phyloP scores from a whole-genome alignment of 2,329 filamentous ascomycete genomes.

The Bipolaris oryzae region DNA sequence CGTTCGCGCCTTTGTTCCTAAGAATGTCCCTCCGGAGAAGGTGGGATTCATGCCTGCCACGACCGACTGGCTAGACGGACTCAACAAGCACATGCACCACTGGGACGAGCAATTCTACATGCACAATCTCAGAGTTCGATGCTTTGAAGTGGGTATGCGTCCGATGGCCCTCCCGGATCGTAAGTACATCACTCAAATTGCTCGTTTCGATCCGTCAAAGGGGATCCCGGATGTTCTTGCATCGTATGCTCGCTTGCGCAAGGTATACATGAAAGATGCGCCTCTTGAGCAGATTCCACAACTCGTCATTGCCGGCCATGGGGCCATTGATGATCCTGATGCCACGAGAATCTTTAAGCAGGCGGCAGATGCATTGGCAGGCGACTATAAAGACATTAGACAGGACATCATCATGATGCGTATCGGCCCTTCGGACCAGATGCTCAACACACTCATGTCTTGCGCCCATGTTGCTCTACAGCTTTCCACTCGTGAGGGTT shows the following conservation, averaged over 20 bases:
- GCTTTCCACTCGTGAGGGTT: slow-evolving; percentile 80
- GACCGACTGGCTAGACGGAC: slow-evolving; percentile 82
- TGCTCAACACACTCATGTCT: slow-evolving; percentile 76
- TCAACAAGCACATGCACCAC: slow-evolving; percentile 75
- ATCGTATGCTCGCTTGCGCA: slow-evolving; percentile 74
- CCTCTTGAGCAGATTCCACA: slow-evolving; percentile 65
- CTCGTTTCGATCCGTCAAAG: slow-evolving; percentile 83
- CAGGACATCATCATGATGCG: slow-evolving; percentile 75
- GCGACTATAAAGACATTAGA: slow-evolving; percentile 55
- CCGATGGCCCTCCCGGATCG: slow-evolving; percentile 64
- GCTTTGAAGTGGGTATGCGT: slow-evolving; percentile 65
- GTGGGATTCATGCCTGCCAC: slow-evolving; percentile 80
- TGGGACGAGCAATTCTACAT: slow-evolving; percentile 78
- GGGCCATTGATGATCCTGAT: slow-evolving; percentile 81
- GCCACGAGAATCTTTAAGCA: slow-evolving; percentile 73
- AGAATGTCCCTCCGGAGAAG: slow-evolving; percentile 67
- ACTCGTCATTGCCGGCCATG: slow-evolving; percentile 78
- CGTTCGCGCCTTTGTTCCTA: slow-evolving; percentile 75
- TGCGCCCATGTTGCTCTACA: slow-evolving; percentile 76
- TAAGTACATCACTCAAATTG: slow-evolving; percentile 79
- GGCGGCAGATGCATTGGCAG: slow-evolving; percentile 70
- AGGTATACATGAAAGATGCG: slow-evolving; percentile 61
- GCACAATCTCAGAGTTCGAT: slow-evolving; percentile 71
- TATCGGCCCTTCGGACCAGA: slow-evolving; percentile 77
- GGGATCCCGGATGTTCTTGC: slow-evolving; percentile 79